These are phyloP conservation scores for Zelopaecilomyces penicillatus DNA, from an alignment of 2,329 filamentous ascomycete species.

Conservation along the genomic window DNA sequence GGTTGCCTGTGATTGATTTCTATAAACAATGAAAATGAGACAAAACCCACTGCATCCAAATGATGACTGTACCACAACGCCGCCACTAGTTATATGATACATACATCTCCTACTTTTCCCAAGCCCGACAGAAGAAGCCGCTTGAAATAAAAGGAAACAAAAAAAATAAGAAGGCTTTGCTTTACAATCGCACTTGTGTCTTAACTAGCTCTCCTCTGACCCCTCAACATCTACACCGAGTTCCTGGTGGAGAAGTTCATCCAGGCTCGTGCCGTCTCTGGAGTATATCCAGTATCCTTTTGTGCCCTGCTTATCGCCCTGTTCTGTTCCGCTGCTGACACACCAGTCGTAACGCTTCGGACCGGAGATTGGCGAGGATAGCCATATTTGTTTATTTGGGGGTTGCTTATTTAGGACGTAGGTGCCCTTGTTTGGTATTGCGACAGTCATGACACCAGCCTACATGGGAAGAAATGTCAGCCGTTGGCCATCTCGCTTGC, in stretches of 20 bases:
- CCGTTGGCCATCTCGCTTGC: too few relatives aligned
- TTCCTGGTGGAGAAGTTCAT: constrained; percentile 65
- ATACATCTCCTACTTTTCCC: too few relatives aligned
- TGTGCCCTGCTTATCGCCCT: constrained; percentile 68
- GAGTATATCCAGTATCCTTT: constrained; percentile 82
- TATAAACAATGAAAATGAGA: too few relatives aligned
- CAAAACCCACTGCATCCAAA: too few relatives aligned
- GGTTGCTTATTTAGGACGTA: constrained; percentile 99
- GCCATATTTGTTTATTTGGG: constrained; percentile 95
- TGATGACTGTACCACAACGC: too few relatives aligned
- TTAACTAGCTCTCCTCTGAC: constrained; percentile 17
- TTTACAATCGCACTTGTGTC: not conserved
- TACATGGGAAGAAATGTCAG: constrained; percentile 26
- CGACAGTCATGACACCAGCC: constrained; percentile 79
- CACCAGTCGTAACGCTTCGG: constrained; percentile 95
- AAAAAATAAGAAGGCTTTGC: constrained; percentile 1
- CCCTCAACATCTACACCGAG: constrained; percentile 55
- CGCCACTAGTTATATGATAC: not conserved
- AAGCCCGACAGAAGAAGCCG: too few relatives aligned
- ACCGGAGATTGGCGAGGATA: constrained; percentile 81
- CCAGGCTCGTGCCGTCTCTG: constrained; percentile 70
- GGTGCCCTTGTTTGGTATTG: constrained; percentile 60
- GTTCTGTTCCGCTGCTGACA: constrained; percentile 54
- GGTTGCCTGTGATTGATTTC: too few relatives aligned
- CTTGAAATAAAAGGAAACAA: too few relatives aligned